Percentiles rank a stretch among this genome's conserved stretches.
These are phyloP conservation scores for Backusella parvicylindrica DNA, from an alignment of 192 early-diverging fungal genomes.

Conservation along the genomic window DNA sequence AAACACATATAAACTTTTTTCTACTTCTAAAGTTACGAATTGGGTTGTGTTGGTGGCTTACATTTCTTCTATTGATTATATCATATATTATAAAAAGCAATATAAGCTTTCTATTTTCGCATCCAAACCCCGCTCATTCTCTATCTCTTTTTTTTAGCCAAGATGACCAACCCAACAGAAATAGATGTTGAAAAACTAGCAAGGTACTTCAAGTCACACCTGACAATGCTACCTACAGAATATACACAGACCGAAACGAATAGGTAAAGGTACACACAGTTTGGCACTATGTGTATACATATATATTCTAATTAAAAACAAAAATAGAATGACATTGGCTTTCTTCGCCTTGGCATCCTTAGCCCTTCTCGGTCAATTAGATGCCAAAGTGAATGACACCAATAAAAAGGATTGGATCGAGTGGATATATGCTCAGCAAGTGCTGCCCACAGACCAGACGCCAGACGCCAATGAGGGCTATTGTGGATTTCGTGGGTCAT, in stretches of 20 bases:
- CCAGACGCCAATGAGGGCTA: conserved; percentile 29
- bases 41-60: not conserved
- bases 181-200: conserved; percentile 57
- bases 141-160: not conserved
- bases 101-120: not conserved
- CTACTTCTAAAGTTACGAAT: not conserved
- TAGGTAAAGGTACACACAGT: conserved; percentile 41
- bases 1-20: not conserved
- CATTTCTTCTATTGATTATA: too few relatives aligned
- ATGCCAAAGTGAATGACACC: conserved; percentile 44
- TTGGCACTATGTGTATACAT: not conserved
- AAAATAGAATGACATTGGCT: conserved; percentile 78
- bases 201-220: conserved; percentile 66
- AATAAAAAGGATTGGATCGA: conserved; percentile 75
- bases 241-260: conserved; percentile 69
- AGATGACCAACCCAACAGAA: conserved; percentile 2
- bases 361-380: conserved; percentile 72
- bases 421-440: conserved; percentile 97
- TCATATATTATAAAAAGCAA: too few relatives aligned
- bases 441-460: conserved; percentile 40
- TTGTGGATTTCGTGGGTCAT: conserved; percentile 71
- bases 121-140: not conserved
- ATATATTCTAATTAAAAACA: not conserved
- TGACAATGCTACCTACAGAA: conserved; percentile 69
- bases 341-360: conserved; percentile 82